phyloP scores from a whole-genome alignment of 164 flowering plant genomes.

The Cinnamomum chago region DNA sequence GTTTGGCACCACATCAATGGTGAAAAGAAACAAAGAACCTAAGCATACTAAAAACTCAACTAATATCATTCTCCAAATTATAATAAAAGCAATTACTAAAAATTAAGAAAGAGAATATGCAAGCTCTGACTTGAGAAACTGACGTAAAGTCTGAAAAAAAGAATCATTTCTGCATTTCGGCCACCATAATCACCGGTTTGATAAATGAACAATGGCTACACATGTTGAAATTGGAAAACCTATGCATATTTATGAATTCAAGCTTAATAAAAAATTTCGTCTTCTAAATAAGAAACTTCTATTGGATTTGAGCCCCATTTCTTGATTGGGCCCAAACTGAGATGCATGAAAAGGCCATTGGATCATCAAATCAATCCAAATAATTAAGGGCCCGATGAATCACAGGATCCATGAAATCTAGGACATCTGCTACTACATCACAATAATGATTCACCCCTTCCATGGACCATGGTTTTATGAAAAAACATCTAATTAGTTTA shows the following conservation, averaged over 20 bases:
- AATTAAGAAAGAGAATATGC: background rate
- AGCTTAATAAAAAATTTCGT: too few species aligned
- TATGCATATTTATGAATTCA: background rate
- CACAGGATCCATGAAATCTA: too few species aligned
- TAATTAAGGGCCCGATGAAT: too few species aligned
- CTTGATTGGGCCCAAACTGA: too few species aligned
- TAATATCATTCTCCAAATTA: background rate
- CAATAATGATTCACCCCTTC: too few species aligned
- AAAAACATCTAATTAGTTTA: too few species aligned
- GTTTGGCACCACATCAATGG: background rate
- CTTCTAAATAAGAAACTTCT: too few species aligned
- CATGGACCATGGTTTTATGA: too few species aligned
- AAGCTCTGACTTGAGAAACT: background rate
- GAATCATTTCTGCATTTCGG: background rate
- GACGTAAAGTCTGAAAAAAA: background rate
- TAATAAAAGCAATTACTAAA: background rate
- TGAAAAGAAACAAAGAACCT: background rate
- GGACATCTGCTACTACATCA: too few species aligned
- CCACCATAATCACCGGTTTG: background rate
- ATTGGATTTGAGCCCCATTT: too few species aligned
- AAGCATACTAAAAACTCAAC: background rate
- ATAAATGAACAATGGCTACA: background rate
- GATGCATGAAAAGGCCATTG: too few species aligned
- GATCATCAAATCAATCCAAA: too few species aligned
- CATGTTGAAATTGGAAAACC: background rate